These are phyloP conservation scores for Phytophthora meadii DNA, from an alignment of 352 stramenopile genomes.

Conservation along the genomic window DNA sequence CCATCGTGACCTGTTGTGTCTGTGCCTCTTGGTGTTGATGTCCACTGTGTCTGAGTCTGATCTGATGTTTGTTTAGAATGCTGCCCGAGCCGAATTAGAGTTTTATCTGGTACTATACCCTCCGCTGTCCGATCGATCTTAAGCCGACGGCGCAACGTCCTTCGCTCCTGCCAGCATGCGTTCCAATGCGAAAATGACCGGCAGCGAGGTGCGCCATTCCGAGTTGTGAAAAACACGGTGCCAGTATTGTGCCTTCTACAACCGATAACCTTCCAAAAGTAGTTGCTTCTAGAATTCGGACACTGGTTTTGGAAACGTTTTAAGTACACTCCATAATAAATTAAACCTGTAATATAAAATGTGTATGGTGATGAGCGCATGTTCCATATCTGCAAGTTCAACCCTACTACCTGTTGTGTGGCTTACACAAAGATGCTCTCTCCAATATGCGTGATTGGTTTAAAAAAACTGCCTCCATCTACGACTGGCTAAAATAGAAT, in stretches of 20 bases:
- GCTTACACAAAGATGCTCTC: no score
- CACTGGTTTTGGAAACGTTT: neutral
- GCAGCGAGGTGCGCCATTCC: neutral
- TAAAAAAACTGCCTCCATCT: neutral
- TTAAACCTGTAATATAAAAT: neutral
- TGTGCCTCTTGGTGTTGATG: constrained; percentile 2
- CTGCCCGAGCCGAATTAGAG: neutral
- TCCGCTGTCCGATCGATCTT: neutral
- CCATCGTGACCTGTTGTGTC: constrained; percentile 24
- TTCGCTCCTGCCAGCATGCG: constrained; percentile 17
- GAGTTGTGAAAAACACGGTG: constrained; percentile 16
- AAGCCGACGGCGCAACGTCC: constrained; percentile 14
- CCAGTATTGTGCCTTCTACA: constrained; percentile 2
- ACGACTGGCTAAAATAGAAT: constrained; percentile 8
- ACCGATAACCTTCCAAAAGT: neutral
- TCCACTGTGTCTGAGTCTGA: constrained; percentile 9
- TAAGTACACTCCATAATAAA: no score
- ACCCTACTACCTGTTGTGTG: constrained; percentile 1
- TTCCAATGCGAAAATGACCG: constrained; percentile 15
- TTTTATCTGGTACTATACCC: neutral
- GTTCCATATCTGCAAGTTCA: constrained; percentile 21
- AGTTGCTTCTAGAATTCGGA: neutral
- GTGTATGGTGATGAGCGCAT: no score
- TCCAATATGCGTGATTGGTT: constrained; percentile 3
- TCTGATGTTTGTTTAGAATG: constrained; percentile 9